Evolutionary conservation across 163 green algal genomes (phyloP).

Genomic region (Coccomyxa subellipsoidea): DNA sequence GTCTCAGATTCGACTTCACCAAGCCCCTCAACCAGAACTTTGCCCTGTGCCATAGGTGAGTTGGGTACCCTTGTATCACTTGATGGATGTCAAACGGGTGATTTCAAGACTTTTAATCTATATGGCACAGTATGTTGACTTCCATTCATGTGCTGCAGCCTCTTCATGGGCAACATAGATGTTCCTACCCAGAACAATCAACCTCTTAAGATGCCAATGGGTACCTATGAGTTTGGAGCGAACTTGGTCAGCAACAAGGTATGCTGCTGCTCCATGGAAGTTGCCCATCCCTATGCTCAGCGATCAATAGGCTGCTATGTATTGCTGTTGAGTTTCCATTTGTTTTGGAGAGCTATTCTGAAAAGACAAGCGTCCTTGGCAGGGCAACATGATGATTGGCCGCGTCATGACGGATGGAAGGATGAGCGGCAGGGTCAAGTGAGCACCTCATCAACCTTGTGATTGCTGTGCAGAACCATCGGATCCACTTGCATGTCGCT

Average conservation of each 20-base stretch:
- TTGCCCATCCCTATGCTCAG: too few species aligned
- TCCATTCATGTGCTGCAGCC: conserved; percentile 48
- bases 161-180: conserved; percentile 94
- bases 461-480: neutral
- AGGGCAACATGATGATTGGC: conserved; percentile 68
- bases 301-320: too few species aligned
- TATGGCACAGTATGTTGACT: too few species aligned
- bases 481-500: too few species aligned
- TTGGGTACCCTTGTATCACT: neutral
- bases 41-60: conserved; percentile 77
- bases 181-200: conserved; percentile 68
- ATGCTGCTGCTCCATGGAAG: neutral
- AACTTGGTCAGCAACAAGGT: conserved; percentile 65
- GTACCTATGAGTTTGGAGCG: conserved; percentile 96
- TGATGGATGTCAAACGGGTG: too few species aligned
- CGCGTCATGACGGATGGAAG: conserved; percentile 71
- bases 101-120: too few species aligned
- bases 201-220: conserved; percentile 85
- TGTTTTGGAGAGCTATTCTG: too few species aligned
- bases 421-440: conserved; percentile 69
- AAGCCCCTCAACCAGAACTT: conserved; percentile 98
- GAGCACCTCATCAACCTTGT: neutral
- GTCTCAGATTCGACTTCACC: conserved; percentile 94
- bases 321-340: too few species aligned
- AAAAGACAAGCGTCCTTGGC: too few species aligned